Base-by-base conservation (phyloP, 352 stramenopile species). In the Globisporangium perplexum region DNA sequence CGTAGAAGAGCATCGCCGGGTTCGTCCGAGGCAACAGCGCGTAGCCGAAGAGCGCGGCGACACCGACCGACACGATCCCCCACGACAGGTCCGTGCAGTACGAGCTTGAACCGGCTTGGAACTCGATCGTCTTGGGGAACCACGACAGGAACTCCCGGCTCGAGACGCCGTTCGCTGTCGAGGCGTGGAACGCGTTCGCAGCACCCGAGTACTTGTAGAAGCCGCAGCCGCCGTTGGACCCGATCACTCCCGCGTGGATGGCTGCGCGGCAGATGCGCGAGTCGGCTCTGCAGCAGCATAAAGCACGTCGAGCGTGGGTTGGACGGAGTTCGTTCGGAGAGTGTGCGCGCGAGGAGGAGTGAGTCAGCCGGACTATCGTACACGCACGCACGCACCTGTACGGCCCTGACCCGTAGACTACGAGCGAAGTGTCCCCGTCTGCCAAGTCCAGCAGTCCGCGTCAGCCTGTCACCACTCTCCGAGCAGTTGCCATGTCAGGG, bases 91-190 rank as follows among this genome's bases (percentile, higher is more conserved):
- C 83, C 23, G 64, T 75, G 64, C 83, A 93, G 60, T 75, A 71
- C 11, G 24, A 42, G 44, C 80, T 89, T 3, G 71, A 50, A 14
- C 63, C 68, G 31, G 70, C 53, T 56, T 83, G 62, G 53, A 93
- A 93, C 53, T 87, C 73, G 36, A 93, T 69, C 18, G 74, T 90
- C 61, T 92, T 93, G 8, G 83, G 83, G 59, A 93, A 93, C 81
- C 81, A 93, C 7, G 78, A 88, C 3, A 63, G 20, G 48, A 77
- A 91, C 47, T 68, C 61, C 7, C 66, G 59, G 2, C 66, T 71
- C 0, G 68, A 69, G 28, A 93, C 78, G 43, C 66, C 77, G 41
- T 91, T 68, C 2, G 69, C 61, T 1, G 58, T 68, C 7, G 78
- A 87, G 14, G 55, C 61, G 17, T 54, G 38, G 55, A 90, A 93